Conservation (phyloP, 306 rosid genomes). For the Glycine latifolia region DNA sequence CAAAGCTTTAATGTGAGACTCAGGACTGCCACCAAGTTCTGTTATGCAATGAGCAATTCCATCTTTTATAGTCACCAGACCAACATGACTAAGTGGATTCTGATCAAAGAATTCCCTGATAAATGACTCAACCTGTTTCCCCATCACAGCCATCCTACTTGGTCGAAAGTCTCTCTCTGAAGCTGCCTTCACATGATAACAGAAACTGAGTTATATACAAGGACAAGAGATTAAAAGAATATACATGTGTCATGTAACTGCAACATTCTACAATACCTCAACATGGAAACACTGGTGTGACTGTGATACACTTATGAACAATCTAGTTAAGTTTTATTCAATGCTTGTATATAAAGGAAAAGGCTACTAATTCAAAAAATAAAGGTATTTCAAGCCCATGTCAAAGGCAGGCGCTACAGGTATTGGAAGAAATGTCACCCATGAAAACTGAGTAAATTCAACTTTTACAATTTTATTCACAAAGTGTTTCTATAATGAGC, state of each 20-base stretch:
- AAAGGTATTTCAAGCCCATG: background rate
- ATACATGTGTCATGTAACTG: background rate
- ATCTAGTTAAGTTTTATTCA: background rate
- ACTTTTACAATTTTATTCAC: background rate
- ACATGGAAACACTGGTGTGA: slow-evolving; percentile 27
- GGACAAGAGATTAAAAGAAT: slow-evolving; percentile 3
- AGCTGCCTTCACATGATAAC: slow-evolving; percentile 78
- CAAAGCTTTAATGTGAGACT: slow-evolving; percentile 86
- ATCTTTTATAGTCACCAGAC: slow-evolving; percentile 83
- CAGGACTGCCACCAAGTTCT: slow-evolving; percentile 97
- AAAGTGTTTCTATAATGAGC: slow-evolving; percentile 14
- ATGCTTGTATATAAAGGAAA: background rate
- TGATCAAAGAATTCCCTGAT: slow-evolving; percentile 91
- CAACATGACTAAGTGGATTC: slow-evolving; percentile 95
- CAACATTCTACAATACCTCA: background rate
- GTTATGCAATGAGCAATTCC: slow-evolving; percentile 83
- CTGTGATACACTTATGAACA: slow-evolving; percentile 5
- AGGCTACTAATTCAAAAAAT: background rate
- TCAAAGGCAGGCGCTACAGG: slow-evolving; percentile 8
- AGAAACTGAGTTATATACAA: slow-evolving; percentile 43
- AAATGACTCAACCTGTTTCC: slow-evolving; percentile 81
- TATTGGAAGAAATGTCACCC: slow-evolving; percentile 21
- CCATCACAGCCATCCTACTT: slow-evolving; percentile 86
- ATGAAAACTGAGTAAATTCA: slow-evolving; percentile 30
- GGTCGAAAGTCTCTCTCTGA: slow-evolving; percentile 87